A percentile compares a stretch with the other conserved stretches of the same genome.
These are phyloP conservation scores for Suhomyces sp. DNA, from an alignment of 805 yeast genomes.

Conservation along the genomic window DNA sequence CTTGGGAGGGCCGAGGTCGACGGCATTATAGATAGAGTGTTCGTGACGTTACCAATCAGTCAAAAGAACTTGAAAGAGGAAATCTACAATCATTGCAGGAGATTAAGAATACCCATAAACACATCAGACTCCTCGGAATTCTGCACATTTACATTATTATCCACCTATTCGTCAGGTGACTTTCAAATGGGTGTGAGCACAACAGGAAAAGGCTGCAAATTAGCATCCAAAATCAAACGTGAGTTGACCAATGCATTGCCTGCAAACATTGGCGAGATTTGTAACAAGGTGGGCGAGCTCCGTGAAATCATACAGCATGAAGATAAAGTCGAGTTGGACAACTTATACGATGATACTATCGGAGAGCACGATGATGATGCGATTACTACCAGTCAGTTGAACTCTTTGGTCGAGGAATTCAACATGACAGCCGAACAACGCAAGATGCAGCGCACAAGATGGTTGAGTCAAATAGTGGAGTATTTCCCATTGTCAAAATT, in stretches of 20 bases:
- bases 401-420: constrained; percentile 60
- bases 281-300: constrained; percentile 66
- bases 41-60: constrained; percentile 48
- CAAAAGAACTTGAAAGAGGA: constrained; percentile 29
- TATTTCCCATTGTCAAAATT: constrained; percentile 76
- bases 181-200: constrained; percentile 84
- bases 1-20: constrained; percentile 65
- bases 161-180: constrained; percentile 67
- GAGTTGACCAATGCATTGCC: constrained; percentile 69
- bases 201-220: constrained; percentile 83
- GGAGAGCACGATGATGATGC: constrained; percentile 72
- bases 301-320: constrained; percentile 54
- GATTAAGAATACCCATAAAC: constrained; percentile 76
- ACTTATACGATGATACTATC: constrained; percentile 26
- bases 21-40: constrained; percentile 70
- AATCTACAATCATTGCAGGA: constrained; percentile 52
- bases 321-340: constrained; percentile 36
- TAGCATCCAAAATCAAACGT: constrained; percentile 77
- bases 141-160: constrained; percentile 73
- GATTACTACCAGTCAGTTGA: constrained; percentile 56
- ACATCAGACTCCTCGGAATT: constrained; percentile 68
- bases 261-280: constrained; percentile 61
- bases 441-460: constrained; percentile 63
- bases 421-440: constrained; percentile 50
- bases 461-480: constrained; percentile 88